phyloP scores from a whole-genome alignment of 208 protist species.

The Balamuthia mandrillaris region DNA sequence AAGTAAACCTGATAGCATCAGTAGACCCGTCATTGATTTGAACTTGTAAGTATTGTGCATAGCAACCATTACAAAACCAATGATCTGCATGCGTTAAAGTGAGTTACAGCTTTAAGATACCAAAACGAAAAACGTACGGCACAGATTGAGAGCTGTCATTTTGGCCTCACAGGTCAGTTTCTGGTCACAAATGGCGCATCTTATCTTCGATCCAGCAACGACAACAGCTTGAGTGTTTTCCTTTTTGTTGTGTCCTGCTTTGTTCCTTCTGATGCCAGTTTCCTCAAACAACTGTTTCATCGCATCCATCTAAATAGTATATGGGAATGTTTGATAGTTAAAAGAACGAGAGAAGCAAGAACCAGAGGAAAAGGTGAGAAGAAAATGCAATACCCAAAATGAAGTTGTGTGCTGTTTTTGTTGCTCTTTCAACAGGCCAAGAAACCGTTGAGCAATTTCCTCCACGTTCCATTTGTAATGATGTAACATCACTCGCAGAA shows the following conservation, averaged over 20 bases:
- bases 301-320: too few relatives aligned
- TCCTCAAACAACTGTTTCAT: too few relatives aligned
- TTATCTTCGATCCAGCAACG: neutral
- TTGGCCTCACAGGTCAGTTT: neutral
- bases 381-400: neutral
- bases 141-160: neutral
- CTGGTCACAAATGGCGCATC: neutral
- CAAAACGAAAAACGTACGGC: neutral
- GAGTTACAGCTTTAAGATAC: neutral
- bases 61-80: constrained; percentile 10
- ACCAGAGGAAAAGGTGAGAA: neutral
- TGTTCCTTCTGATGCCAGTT: too few relatives aligned
- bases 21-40: neutral
- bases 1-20: neutral
- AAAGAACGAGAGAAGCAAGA: neutral
- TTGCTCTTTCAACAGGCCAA: neutral
- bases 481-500: neutral
- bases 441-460: neutral
- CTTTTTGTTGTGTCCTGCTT: neutral
- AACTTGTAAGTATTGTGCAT: neutral
- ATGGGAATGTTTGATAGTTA: too few relatives aligned
- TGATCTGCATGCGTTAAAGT: neutral
- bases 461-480: neutral
- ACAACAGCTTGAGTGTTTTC: neutral
- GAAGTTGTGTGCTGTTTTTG: neutral